A percentile compares a stretch with the other conserved stretches of the same genome.
These are phyloP conservation scores for Candida pseudoviswanathii DNA, from an alignment of 1,139 yeast genomes.

Conservation along the genomic window DNA sequence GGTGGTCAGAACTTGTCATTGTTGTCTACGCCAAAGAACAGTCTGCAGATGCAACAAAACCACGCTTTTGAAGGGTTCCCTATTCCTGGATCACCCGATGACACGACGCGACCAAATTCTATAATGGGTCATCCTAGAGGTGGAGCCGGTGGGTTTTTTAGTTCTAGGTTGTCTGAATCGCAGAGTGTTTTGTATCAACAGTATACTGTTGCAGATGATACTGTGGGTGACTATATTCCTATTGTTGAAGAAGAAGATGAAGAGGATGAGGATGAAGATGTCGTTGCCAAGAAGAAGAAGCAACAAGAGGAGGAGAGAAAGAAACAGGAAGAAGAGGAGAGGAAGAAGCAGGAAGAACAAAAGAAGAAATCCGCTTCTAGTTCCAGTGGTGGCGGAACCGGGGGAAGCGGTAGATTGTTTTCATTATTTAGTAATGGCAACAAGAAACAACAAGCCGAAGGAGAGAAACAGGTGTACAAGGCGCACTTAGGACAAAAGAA, in stretches of 20 bases:
- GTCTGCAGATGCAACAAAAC: neutral
- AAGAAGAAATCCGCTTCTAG: conserved; percentile 10
- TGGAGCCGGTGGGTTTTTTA: conserved; percentile 19
- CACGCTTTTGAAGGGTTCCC: conserved; percentile 38
- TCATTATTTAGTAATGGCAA: conserved; percentile 3
- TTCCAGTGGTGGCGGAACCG: neutral
- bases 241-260: conserved; percentile 50
- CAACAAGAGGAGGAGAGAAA: conserved; percentile 46
- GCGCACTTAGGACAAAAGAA: conserved; percentile 88
- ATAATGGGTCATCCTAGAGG: conserved; percentile 36
- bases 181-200: conserved; percentile 51
- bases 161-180: conserved; percentile 47
- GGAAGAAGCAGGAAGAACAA: conserved; percentile 18
- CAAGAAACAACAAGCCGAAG: conserved; percentile 4
- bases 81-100: conserved; percentile 51
- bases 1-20: neutral
- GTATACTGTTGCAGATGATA: conserved; percentile 50
- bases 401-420: conserved; percentile 1
- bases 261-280: conserved; percentile 38
- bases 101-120: conserved; percentile 49
- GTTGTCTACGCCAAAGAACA: neutral
- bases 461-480: conserved; percentile 9
- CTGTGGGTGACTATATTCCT: conserved; percentile 48
- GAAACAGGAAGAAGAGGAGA: conserved; percentile 28
- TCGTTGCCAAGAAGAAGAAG: conserved; percentile 8